Evolutionary conservation across 2,329 filamentous ascomycete species (phyloP).

Genomic region (Chaetomiaceae sp.): DNA sequence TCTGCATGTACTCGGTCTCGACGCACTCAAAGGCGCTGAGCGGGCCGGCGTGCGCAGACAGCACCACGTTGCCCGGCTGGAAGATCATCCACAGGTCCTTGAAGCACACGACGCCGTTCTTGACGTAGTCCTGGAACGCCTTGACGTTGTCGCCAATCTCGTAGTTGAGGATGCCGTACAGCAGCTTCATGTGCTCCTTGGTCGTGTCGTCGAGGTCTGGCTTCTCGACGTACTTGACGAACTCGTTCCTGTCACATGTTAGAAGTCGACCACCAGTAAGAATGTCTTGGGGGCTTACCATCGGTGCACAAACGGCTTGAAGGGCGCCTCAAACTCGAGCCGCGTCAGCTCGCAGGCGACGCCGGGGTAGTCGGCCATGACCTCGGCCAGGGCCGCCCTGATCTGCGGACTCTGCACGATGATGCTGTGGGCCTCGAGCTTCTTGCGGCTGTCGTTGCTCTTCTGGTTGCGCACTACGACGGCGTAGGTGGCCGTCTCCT

Average conservation of each 20-base stretch:
- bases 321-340: constrained; percentile 57
- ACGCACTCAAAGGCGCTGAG: constrained; percentile 38
- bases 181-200: constrained; percentile 43
- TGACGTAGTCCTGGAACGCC: constrained; percentile 47
- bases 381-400: constrained; percentile 50
- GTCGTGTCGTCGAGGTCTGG: constrained; percentile 40
- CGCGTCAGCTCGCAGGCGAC: constrained; percentile 56
- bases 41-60: constrained; percentile 37
- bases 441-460: constrained; percentile 55
- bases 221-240: constrained; percentile 40
- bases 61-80: constrained; percentile 41
- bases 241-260: constrained; percentile 34
- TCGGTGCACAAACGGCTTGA: constrained; percentile 61
- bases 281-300: constrained; percentile 34
- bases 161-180: constrained; percentile 44
- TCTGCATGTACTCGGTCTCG: constrained; percentile 35
- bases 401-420: constrained; percentile 60
- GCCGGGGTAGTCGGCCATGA: constrained; percentile 56
- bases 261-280: not conserved
- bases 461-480: constrained; percentile 56
- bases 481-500: constrained; percentile 57
- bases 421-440: constrained; percentile 57
- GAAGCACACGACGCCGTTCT: constrained; percentile 50
- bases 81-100: constrained; percentile 53
- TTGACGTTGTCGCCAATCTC: constrained; percentile 50